Percentiles rank a stretch among this genome's conserved stretches.
Evolutionary conservation across 176 grass and related monocot species (phyloP).

Genomic region (Puccinellia tenuiflora): DNA sequence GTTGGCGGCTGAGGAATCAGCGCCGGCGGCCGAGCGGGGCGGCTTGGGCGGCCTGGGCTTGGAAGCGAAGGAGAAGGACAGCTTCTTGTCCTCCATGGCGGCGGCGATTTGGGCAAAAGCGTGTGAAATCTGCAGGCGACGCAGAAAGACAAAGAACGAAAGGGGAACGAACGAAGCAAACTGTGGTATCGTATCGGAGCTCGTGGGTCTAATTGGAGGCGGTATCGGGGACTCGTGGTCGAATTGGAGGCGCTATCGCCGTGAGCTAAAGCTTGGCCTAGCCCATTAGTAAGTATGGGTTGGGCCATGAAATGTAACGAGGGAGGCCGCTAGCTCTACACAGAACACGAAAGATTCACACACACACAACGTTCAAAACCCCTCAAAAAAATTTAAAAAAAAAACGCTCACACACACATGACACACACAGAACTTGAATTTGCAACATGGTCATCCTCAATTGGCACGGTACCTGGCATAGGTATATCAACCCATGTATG

Average conservation of each 20-base stretch:
- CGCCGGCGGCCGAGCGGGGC: background rate
- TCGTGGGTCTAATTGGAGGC: background rate
- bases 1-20: background rate
- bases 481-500: too few species aligned
- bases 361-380: too few species aligned
- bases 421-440: too few species aligned
- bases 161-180: background rate
- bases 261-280: background rate
- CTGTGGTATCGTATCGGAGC: background rate
- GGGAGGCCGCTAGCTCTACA: too few species aligned
- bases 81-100: conserved; percentile 66
- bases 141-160: background rate
- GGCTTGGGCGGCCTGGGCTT: conserved; percentile 44
- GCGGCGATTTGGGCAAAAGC: conserved; percentile 19
- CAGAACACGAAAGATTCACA: too few species aligned
- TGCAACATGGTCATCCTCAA: too few species aligned
- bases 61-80: conserved; percentile 69
- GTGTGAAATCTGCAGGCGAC: background rate
- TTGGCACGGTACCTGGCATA: too few species aligned
- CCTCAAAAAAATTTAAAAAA: too few species aligned
- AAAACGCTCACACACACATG: too few species aligned
- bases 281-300: background rate
- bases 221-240: background rate
- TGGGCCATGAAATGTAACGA: background rate
- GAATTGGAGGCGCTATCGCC: background rate